Evolutionary conservation across 1,284 basidiomycete species (phyloP), one percentile per base, ranked within the genome.

Genomic region (Schizopora paradoxa): DNA sequence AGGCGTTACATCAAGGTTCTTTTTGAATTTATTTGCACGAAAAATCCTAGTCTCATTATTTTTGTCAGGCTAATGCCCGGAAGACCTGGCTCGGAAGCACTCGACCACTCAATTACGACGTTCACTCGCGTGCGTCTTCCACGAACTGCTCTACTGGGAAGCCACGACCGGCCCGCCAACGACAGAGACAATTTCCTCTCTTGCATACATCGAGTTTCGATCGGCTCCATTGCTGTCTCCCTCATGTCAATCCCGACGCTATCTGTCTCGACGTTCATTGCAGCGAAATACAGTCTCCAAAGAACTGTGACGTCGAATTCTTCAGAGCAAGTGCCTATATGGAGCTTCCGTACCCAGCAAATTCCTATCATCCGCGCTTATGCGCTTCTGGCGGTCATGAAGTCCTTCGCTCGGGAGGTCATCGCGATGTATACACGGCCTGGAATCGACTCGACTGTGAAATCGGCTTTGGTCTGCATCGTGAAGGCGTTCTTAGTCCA

Each of bases 331-430:
- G 44, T 42, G 5, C 67, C 73, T 0, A 68, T 77, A 47, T 62
- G 74, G 19, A 55, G 56, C 4, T 74, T 74, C 61, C 60, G 65
- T 11, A 76, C 74, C 0, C 74, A 76, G 51, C 65, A 74, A 35
- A 58, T 61, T 7, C 73, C 74, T 1, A 63, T 74, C 23, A 49
- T 73, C 10, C 60, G 60, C 5, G 66, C 66, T 1, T 36, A 70
- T 0, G 63, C 72, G 3, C 69, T 71, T 11, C 27, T 27, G 5
- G 28, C 18, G 14, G 45, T 34, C 2, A n/a, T 49, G 8, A 22
- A 13, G 50, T 48, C 62, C 1, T 66, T 63, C 42, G 70, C 73
- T 8, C 50, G 72, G 51, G 52, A 65, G 25, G 67, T 62, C 6
- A 63, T 66, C 37, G 51, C 56, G 16, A 56, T 57, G 7, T 74